phyloP scores from a whole-genome alignment of 192 early-diverging fungal genomes.

The Dimargaris verticillata region DNA sequence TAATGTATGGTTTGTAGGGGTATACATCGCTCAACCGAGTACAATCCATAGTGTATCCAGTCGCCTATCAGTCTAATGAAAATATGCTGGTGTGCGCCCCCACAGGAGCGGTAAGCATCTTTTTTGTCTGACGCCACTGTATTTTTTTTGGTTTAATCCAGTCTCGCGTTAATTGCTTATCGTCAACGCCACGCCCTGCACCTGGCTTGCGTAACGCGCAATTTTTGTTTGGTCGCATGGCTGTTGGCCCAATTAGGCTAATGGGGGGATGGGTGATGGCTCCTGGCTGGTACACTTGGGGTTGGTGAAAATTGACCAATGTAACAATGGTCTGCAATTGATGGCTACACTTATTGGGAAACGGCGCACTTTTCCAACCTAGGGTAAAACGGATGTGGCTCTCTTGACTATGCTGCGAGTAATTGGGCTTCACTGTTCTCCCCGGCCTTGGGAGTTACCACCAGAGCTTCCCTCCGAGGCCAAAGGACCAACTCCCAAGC shows the following conservation, averaged over 20 bases:
- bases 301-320: no score
- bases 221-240: no score
- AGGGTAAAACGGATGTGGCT: constrained; percentile 95
- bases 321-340: no score
- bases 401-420: constrained; percentile 81
- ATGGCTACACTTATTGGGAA: no score
- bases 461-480: constrained; percentile 10
- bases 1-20: constrained; percentile 16
- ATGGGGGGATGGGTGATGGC: no score
- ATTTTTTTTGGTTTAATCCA: not conserved
- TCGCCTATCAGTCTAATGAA: constrained; percentile 87
- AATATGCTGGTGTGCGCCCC: constrained; percentile 98
- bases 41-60: constrained; percentile 88
- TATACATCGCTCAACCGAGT: constrained; percentile 84
- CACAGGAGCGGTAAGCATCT: constrained; percentile 74
- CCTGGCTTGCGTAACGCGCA: no score
- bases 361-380: not conserved
- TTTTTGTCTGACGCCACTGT: constrained; percentile 2
- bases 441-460: constrained; percentile 24
- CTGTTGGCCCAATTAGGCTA: no score
- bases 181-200: no score
- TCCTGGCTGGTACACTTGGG: no score
- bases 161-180: not conserved
- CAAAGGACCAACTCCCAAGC: constrained; percentile 18
- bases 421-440: constrained; percentile 52